Percentiles rank a stretch among this genome's conserved stretches.
phyloP scores from a whole-genome alignment of 2,329 filamentous ascomycete genomes.

The Pseudogymnoascus sp. region DNA sequence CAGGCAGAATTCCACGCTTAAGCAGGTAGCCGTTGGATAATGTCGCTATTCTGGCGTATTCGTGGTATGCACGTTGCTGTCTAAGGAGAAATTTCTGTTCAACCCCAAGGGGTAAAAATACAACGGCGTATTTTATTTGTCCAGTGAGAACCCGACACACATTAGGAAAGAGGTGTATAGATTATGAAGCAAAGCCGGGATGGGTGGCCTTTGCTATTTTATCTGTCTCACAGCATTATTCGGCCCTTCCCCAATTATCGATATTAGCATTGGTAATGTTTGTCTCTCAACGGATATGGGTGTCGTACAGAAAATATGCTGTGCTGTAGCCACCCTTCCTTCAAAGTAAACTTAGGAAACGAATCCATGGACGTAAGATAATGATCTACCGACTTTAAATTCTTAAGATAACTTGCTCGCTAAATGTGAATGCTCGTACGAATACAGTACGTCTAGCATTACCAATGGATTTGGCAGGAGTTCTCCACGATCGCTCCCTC shows the following conservation, averaged over 20 bases:
- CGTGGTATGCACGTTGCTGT: conserved; percentile 1
- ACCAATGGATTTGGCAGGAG: neutral
- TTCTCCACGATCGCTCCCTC: neutral
- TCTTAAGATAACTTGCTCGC: conserved; percentile 2
- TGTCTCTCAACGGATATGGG: neutral
- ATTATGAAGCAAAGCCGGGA: neutral
- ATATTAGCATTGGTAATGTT: conserved; percentile 3
- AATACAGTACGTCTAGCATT: conserved; percentile 6
- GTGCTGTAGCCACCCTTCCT: neutral
- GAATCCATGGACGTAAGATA: neutral
- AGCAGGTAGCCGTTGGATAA: neutral
- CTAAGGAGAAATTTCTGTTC: neutral
- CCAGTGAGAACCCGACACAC: neutral
- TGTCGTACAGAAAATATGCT: neutral
- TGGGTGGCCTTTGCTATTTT: neutral
- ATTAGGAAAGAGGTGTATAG: neutral
- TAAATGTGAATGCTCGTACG: conserved; percentile 5
- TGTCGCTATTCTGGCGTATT: neutral
- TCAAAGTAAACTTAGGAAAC: neutral
- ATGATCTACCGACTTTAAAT: conserved; percentile 6
- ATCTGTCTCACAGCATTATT: neutral
- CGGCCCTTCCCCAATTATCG: neutral
- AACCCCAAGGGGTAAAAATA: neutral
- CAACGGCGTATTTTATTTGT: neutral
- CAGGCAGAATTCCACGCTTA: neutral